A percentile compares a stretch with the other conserved stretches of the same genome.
These are phyloP conservation scores for Solanum neorickii DNA, from an alignment of 257 asterid genomes.

Conservation along the genomic window DNA sequence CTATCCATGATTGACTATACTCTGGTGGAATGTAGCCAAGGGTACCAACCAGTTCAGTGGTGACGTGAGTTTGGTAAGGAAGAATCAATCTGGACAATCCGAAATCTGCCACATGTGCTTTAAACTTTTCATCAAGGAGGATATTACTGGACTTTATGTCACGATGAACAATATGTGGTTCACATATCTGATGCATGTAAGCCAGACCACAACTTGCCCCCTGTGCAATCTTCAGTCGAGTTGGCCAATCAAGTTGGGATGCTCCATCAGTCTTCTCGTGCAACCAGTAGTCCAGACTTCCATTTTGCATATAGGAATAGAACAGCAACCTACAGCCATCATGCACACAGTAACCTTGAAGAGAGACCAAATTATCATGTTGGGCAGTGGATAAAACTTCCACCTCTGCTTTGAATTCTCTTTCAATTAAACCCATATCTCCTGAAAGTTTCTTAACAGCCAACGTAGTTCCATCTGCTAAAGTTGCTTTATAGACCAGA, in stretches of 20 bases:
- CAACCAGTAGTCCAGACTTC: slow-evolving; percentile 91
- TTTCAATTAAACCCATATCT: slow-evolving; percentile 91
- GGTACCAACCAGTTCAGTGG: slow-evolving; percentile 93
- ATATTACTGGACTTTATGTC: slow-evolving; percentile 93
- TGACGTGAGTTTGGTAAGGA: slow-evolving; percentile 86
- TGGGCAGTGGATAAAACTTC: slow-evolving; percentile 90
- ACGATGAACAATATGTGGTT: slow-evolving; percentile 94
- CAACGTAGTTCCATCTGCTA: slow-evolving; percentile 53
- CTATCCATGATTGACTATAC: slow-evolving; percentile 92
- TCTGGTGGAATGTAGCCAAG: slow-evolving; percentile 97
- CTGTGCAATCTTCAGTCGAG: slow-evolving; percentile 56
- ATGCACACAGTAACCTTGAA: slow-evolving; percentile 87
- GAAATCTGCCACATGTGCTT: slow-evolving; percentile 92
- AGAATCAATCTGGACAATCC: slow-evolving; percentile 81
- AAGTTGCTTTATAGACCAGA: slow-evolving; percentile 77
- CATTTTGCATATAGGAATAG: slow-evolving; percentile 89
- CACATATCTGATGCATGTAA: slow-evolving; percentile 85
- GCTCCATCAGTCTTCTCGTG: slow-evolving; percentile 87
- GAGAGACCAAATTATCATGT: slow-evolving; percentile 75
- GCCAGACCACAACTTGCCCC: slow-evolving; percentile 84
- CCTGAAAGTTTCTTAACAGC: slow-evolving; percentile 96
- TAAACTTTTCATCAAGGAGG: slow-evolving; percentile 70
- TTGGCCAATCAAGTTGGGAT: slow-evolving; percentile 71
- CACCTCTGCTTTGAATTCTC: slow-evolving; percentile 95
- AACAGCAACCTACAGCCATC: slow-evolving; percentile 74